Percentiles rank a stretch among this genome's conserved stretches.
These are phyloP conservation scores for Nevesoporus exiguus DNA, from an alignment of 768 basidiomycete genomes.

Conservation along the genomic window DNA sequence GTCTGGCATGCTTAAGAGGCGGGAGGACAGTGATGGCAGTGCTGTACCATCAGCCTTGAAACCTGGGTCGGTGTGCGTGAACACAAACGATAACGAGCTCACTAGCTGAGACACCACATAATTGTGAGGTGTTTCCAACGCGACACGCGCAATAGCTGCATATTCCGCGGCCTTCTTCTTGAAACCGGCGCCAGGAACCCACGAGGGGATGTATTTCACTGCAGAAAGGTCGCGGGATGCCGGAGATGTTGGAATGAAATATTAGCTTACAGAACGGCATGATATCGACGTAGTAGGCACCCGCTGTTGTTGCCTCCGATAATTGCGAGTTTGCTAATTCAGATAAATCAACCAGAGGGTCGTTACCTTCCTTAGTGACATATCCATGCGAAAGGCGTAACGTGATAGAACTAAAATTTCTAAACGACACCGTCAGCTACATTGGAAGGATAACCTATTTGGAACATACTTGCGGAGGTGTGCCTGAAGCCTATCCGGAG, in stretches of 20 bases:
- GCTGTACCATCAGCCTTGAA: slow-evolving; percentile 16
- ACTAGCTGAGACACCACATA: slow-evolving; percentile 18
- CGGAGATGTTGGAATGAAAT: not conserved
- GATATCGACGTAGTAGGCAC: slow-evolving; percentile 16
- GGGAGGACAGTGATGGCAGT: slow-evolving; percentile 13
- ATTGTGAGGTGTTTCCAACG: slow-evolving; percentile 10
- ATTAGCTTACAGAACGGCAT: slow-evolving; percentile 13
- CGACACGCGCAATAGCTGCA: slow-evolving; percentile 1
- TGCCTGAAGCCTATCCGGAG: not conserved
- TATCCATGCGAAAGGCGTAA: slow-evolving; percentile 41
- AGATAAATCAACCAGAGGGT: slow-evolving; percentile 34
- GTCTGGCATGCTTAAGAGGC: slow-evolving; percentile 5
- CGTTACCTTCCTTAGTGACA: slow-evolving; percentile 33
- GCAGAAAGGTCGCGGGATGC: not conserved
- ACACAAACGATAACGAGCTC: not conserved
- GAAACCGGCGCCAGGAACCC: slow-evolving; percentile 22
- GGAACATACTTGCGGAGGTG: slow-evolving; percentile 16
- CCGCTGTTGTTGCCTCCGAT: slow-evolving; percentile 1
- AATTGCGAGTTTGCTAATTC: slow-evolving; percentile 27
- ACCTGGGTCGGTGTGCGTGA: not conserved
- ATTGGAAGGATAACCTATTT: too few relatives aligned
- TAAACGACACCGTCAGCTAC: not conserved
- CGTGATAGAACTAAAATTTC: slow-evolving; percentile 20
- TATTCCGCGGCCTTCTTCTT: slow-evolving; percentile 12
- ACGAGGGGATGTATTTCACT: slow-evolving; percentile 27